Evolutionary conservation across 1,284 basidiomycete species (phyloP).

Genomic region (Peniophora sp.): DNA sequence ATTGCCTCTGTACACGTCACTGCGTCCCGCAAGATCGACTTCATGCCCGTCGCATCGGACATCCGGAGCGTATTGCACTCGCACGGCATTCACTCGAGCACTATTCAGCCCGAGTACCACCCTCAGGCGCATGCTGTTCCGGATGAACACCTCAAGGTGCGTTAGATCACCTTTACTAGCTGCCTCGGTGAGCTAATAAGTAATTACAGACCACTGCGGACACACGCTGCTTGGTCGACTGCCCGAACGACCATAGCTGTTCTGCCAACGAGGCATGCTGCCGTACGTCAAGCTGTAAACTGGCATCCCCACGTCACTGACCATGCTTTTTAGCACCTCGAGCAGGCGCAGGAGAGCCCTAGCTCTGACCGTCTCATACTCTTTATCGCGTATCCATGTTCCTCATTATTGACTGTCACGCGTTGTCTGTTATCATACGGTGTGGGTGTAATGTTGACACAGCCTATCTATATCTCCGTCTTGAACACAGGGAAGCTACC

Average conservation of each 20-base stretch:
- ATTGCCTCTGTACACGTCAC: conserved; percentile 96
- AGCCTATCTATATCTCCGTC: conserved; percentile 19
- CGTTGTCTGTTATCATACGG: not conserved
- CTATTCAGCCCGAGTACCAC: conserved; percentile 81
- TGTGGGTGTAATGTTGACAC: not conserved
- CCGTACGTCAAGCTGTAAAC: conserved; percentile 44
- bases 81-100: conserved; percentile 91
- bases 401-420: too few relatives aligned
- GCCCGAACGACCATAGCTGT: conserved; percentile 59
- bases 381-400: not conserved
- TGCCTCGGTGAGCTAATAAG: conserved; percentile 2
- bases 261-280: conserved; percentile 69
- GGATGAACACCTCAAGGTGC: conserved; percentile 41
- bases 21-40: conserved; percentile 73
- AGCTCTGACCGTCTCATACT: not conserved
- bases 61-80: conserved; percentile 83
- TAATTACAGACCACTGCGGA: conserved; percentile 19
- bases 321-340: conserved; percentile 1
- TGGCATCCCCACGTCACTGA: not conserved
- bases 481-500: conserved; percentile 69
- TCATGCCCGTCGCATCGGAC: conserved; percentile 84
- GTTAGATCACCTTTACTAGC: too few relatives aligned
- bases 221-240: conserved; percentile 30
- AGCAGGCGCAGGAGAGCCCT: conserved; percentile 2
- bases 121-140: conserved; percentile 25